Percentiles rank a stretch among this genome's conserved stretches.
Conservation (phyloP, 2,329 filamentous ascomycete genomes). For the Claviceps citrina region DNA sequence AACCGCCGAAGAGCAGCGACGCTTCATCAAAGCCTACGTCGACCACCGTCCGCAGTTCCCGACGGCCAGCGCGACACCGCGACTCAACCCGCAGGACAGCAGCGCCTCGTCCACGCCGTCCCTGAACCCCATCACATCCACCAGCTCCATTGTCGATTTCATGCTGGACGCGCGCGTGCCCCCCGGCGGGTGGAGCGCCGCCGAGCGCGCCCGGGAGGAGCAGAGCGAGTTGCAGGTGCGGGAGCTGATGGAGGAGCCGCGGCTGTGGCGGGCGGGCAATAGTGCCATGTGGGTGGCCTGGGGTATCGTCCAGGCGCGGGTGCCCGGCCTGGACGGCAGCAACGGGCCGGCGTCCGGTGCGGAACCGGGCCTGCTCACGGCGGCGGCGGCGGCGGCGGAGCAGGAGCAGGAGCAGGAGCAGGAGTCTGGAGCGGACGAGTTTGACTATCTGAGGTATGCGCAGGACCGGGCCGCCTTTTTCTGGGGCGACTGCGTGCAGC, state of each 20-base stretch:
- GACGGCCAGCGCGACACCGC: conserved; percentile 35
- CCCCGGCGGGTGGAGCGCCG: conserved; percentile 33
- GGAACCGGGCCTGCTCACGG: conserved; percentile 18
- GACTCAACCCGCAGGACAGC: conserved; percentile 30
- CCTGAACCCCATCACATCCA: conserved; percentile 22
- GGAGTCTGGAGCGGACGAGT: conserved; percentile 54
- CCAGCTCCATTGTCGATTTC: conserved; percentile 49
- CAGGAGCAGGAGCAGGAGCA: too few species aligned
- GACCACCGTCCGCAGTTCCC: conserved; percentile 59
- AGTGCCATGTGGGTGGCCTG: conserved; percentile 86
- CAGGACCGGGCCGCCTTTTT: conserved; percentile 86
- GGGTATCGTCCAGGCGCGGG: conserved; percentile 89
- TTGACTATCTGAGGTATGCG: conserved; percentile 85
- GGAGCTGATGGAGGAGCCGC: conserved; percentile 60
- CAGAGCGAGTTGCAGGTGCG: conserved; percentile 51
- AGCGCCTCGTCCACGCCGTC: conserved; percentile 22
- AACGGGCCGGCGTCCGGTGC: conserved; percentile 23
- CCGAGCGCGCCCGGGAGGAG: conserved; percentile 46
- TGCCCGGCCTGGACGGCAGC: conserved; percentile 48
- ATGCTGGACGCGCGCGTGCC: conserved; percentile 64
- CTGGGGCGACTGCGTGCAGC: conserved; percentile 71
- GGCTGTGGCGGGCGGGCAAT: conserved; percentile 76
- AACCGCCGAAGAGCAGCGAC: conserved; percentile 61
- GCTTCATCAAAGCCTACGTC: conserved; percentile 77
- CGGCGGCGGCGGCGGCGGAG: too few species aligned